phyloP scores from a whole-genome alignment of 2,329 filamentous ascomycete species.

The Aureobasidium sp. region DNA sequence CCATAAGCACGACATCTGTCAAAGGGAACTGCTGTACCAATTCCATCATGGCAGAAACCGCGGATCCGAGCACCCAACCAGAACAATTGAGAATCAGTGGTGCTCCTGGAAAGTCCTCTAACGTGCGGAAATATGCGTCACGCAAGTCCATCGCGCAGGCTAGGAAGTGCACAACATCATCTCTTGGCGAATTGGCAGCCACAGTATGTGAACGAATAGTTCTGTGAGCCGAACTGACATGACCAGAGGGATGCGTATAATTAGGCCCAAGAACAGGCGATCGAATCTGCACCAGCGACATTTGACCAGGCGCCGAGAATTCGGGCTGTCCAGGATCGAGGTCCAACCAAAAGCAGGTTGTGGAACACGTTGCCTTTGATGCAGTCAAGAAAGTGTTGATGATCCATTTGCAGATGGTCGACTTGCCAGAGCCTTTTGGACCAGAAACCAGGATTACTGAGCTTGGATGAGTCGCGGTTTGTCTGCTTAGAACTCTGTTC shows the following conservation, averaged over 20 bases:
- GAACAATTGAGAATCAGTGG: conserved; percentile 68
- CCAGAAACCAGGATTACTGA: conserved; percentile 64
- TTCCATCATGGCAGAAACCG: conserved; percentile 56
- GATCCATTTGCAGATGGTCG: conserved; percentile 62
- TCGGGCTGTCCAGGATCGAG: conserved; percentile 73
- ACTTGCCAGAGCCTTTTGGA: conserved; percentile 67
- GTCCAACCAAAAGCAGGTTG: conserved; percentile 53
- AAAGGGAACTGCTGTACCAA: conserved; percentile 50
- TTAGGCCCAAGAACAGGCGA: conserved; percentile 58
- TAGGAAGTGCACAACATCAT: conserved; percentile 60
- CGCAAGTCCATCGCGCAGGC: conserved; percentile 58
- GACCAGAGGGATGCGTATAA: conserved; percentile 52
- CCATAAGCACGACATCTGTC: conserved; percentile 62
- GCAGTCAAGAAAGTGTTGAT: conserved; percentile 59
- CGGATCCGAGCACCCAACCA: conserved; percentile 66
- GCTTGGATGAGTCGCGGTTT: conserved; percentile 42
- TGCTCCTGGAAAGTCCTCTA: conserved; percentile 34
- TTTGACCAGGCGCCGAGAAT: conserved; percentile 60
- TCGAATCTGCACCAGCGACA: conserved; percentile 58
- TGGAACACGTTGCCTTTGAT: conserved; percentile 21
- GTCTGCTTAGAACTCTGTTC: conserved; percentile 18
- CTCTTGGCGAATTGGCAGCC: conserved; percentile 56
- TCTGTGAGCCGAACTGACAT: conserved; percentile 19
- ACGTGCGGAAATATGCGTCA: conserved; percentile 46
- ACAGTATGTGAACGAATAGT: conserved; percentile 57